Base-by-base conservation (phyloP, 805 yeast genomes). In the Grigorovia jiainica region DNA sequence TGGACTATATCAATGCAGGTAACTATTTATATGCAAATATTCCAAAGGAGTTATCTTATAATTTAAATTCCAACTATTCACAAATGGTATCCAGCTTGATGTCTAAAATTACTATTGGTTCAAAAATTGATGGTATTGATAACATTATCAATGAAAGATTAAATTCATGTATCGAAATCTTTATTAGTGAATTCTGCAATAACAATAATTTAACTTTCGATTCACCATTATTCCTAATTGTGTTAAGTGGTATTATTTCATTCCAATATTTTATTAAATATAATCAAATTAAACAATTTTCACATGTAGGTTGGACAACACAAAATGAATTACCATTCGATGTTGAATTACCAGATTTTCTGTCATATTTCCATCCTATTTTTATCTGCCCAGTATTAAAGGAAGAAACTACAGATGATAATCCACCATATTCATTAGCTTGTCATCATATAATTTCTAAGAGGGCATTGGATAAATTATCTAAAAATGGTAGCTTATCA, bases 351-450 rank as follows among this genome's bases (percentile, higher is more conserved):
- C 87, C 87, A 1, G 57, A 59, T 0, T 60, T 60, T 19, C 57
- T 78, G 38, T 72, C 71, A 42, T 53, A 54, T 33, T 78, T 71
- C 57, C 87, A 80, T 53, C 75, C 85, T 2, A 68, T 80, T 1
- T 80, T 79, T 53, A 80, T 80, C 4, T 80, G 87, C 53, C 87
- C 87, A 0, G 82, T 80, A 1, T 66, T 78, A 13, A 79, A 78
- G 53, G 82, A 78, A 47, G 84, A 79, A 52, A 75, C 78, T 2
- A 79, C 84, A 1, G 64, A 60, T 11, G 66, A 61, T 16, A 77
- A 78, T 49, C 84, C 83, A n/a, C 81, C 85, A 3, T 71, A 71
- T 65, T 65, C 73, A 41, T 58, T 79, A 20, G 78, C 79, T 3
- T 79, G 86, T 53, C 76, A 76, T 36, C 90, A 82, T 58, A 65